Conservation (phyloP, 345 rosid genomes). For the Dimocarpus longan region DNA sequence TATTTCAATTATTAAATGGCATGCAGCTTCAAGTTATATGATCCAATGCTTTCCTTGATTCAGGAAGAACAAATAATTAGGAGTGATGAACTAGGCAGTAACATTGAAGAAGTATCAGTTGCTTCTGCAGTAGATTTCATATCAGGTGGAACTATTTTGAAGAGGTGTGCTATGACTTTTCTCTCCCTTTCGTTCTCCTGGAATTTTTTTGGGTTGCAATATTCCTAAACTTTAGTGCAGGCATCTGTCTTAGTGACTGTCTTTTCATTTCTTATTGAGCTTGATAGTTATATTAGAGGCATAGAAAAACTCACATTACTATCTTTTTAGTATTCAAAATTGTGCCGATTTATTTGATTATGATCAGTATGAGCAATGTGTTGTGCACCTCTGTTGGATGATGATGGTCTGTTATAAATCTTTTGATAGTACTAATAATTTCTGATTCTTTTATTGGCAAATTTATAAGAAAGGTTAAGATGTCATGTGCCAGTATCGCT, state of each 20-base stretch:
- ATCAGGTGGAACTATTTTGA: conserved; percentile 17
- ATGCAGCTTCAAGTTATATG: conserved; percentile 33
- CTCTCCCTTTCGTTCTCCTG: not conserved
- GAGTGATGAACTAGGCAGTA: conserved; percentile 21
- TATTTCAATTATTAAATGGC: not conserved
- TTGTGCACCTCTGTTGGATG: not conserved
- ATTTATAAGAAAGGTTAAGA: not conserved
- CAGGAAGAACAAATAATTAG: conserved; percentile 29
- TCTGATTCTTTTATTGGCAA: not conserved
- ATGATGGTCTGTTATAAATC: not conserved
- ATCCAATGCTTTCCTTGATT: conserved; percentile 15
- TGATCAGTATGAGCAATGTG: not conserved
- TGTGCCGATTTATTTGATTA: not conserved
- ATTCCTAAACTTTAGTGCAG: not conserved
- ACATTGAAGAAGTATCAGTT: conserved; percentile 15
- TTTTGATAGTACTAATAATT: not conserved
- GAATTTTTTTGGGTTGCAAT: not conserved
- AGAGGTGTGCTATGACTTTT: conserved; percentile 31
- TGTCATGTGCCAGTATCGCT: not conserved
- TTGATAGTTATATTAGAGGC: not conserved
- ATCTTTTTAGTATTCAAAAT: not conserved
- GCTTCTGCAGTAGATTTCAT: conserved; percentile 25
- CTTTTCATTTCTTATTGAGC: not conserved
- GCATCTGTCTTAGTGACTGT: not conserved
- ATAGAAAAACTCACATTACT: not conserved